Conservation (phyloP, 2,329 filamentous ascomycete species). For the Rachicladosporium sp. region DNA sequence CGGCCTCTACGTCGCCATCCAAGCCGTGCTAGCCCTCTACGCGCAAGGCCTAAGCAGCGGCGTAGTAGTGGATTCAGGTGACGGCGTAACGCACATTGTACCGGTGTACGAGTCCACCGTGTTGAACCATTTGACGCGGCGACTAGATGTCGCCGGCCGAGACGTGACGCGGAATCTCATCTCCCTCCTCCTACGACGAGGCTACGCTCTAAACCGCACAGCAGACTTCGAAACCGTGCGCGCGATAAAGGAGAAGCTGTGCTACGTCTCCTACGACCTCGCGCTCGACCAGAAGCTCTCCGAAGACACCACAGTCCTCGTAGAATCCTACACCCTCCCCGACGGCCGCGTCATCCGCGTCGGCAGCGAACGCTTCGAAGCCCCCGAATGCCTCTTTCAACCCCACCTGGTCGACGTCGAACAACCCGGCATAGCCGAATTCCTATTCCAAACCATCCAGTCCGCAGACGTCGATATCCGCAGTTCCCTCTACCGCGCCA, state of each 20-base stretch:
- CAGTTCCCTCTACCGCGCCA: slow-evolving; percentile 88
- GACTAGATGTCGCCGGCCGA: slow-evolving; percentile 87
- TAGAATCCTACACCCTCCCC: slow-evolving; percentile 93
- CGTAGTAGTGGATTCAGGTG: slow-evolving; percentile 97
- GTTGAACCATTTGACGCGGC: slow-evolving; percentile 87
- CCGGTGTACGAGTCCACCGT: slow-evolving; percentile 98
- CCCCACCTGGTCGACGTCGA: slow-evolving; percentile 96
- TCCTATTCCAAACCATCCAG: slow-evolving; percentile 98
- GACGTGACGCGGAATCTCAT: slow-evolving; percentile 99
- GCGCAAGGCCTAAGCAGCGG: slow-evolving; percentile 76
- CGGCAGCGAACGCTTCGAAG: slow-evolving; percentile 93
- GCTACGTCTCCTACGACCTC: slow-evolving; percentile 97
- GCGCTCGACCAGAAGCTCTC: slow-evolving; percentile 91
- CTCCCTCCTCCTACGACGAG: slow-evolving; percentile 79
- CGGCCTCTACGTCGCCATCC: slow-evolving; percentile 94
- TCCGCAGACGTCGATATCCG: slow-evolving; percentile 89
- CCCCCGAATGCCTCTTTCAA: slow-evolving; percentile 96
- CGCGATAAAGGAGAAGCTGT: slow-evolving; percentile 99
- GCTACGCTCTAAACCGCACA: slow-evolving; percentile 93
- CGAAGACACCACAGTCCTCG: slow-evolving; percentile 92
- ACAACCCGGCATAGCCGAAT: slow-evolving; percentile 90
- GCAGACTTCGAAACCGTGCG: slow-evolving; percentile 98
- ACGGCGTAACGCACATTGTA: slow-evolving; percentile 96
- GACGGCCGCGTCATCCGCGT: slow-evolving; percentile 94
- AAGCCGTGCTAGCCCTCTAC: slow-evolving; percentile 90